phyloP scores from a whole-genome alignment of 768 basidiomycete species.

The Hygrophorus russula region DNA sequence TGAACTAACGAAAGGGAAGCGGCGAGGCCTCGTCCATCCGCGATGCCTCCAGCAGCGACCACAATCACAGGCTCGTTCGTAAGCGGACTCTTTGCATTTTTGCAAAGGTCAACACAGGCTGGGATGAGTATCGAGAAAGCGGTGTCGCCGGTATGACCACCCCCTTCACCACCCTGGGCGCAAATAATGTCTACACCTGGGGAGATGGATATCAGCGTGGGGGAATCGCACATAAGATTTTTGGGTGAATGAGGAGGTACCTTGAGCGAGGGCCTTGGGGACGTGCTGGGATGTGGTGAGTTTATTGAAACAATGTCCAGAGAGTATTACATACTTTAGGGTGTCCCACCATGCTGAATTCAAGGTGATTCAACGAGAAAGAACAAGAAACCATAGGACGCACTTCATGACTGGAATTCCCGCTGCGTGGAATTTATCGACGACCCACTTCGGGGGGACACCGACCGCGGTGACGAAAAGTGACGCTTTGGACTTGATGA shows the following conservation, averaged over 20 bases:
- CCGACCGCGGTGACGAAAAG: conserved; percentile 90
- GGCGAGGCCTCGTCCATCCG: conserved; percentile 78
- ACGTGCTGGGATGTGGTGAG: conserved; percentile 40
- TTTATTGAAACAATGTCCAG: no score
- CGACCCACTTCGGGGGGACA: conserved; percentile 69
- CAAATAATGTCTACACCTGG: conserved; percentile 83
- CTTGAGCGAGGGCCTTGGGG: conserved; percentile 44
- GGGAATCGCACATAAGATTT: no score
- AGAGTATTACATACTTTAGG: conserved; percentile 29
- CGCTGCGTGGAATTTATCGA: conserved; percentile 73
- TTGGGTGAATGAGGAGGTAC: no score
- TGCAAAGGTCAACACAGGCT: conserved; percentile 77
- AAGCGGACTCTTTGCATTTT: conserved; percentile 63
- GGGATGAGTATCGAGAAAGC: conserved; percentile 83
- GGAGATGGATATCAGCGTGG: no score
- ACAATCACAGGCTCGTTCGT: conserved; percentile 80
- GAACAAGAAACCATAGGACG: background rate
- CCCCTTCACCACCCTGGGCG: conserved; percentile 88
- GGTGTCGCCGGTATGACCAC: conserved; percentile 78
- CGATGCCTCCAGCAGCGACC: conserved; percentile 85
- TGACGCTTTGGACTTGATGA: conserved; percentile 79
- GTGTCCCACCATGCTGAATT: conserved; percentile 65
- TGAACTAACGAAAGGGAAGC: conserved; percentile 76
- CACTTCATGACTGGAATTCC: conserved; percentile 83
- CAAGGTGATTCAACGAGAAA: no score